A percentile compares a stretch with the other conserved stretches of the same genome.
Evolutionary conservation across 257 asterid genomes (phyloP).

Genomic region (Echites panduratus): DNA sequence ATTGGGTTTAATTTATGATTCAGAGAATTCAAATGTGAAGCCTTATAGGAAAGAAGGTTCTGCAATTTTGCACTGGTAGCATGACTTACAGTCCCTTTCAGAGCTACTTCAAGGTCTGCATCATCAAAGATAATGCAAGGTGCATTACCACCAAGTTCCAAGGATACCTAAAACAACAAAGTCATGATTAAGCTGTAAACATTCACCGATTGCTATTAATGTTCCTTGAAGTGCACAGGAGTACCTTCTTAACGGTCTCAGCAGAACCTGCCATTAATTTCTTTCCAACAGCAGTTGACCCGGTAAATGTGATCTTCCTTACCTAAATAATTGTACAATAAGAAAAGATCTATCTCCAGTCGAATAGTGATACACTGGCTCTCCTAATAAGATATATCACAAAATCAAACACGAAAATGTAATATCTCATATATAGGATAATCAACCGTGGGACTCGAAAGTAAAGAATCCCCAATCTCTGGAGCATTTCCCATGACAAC

Average conservation of each 20-base stretch:
- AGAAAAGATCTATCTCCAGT: neutral
- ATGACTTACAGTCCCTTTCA: constrained; percentile 80
- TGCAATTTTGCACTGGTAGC: constrained; percentile 8
- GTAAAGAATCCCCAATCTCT: constrained; percentile 82
- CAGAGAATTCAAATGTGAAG: neutral
- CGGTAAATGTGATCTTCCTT: constrained; percentile 90
- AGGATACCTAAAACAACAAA: constrained; percentile 58
- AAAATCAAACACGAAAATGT: constrained; percentile 9
- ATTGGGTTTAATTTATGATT: neutral
- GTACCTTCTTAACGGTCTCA: constrained; percentile 83
- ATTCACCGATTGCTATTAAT: neutral
- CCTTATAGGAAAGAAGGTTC: neutral
- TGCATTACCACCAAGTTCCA: constrained; percentile 99
- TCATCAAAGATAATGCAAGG: constrained; percentile 96
- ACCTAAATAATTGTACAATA: constrained; percentile 47
- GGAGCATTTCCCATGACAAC: constrained; percentile 91
- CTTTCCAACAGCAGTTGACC: constrained; percentile 95
- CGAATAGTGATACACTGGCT: neutral
- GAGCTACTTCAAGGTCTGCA: constrained; percentile 92
- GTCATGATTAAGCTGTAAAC: constrained; percentile 11
- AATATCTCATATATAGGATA: neutral
- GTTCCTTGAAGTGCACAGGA: constrained; percentile 10
- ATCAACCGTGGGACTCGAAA: constrained; percentile 61
- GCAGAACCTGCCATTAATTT: constrained; percentile 96
- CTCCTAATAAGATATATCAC: neutral